phyloP scores from a whole-genome alignment of 768 basidiomycete genomes.

The Mycena olivaceomarginata region DNA sequence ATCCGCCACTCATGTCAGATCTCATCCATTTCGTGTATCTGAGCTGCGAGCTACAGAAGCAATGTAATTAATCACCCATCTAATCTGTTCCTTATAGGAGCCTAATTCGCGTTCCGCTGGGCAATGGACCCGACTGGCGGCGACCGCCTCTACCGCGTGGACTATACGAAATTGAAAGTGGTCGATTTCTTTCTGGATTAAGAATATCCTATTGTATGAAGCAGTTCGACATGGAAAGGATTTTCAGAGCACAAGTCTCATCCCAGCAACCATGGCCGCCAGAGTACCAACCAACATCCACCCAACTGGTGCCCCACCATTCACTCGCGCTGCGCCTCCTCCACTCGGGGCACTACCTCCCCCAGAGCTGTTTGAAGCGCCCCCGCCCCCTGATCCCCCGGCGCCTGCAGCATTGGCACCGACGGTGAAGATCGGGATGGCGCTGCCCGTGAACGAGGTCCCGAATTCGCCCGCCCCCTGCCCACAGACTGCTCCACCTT shows the following conservation, averaged over 20 bases:
- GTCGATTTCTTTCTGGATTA: no score
- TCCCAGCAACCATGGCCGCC: conserved; percentile 28
- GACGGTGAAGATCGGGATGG: conserved; percentile 31
- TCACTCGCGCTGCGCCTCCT: conserved; percentile 19
- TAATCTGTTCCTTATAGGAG: no score
- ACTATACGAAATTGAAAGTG: no score
- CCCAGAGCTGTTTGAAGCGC: neutral
- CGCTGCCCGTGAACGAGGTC: conserved; percentile 30
- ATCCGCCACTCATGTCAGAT: no score
- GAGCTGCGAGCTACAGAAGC: no score
- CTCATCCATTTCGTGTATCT: no score
- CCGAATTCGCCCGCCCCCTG: neutral
- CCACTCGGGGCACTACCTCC: neutral
- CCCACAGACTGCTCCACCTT: conserved; percentile 23
- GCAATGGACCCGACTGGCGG: no score
- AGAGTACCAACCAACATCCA: conserved; percentile 28
- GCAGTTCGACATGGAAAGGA: neutral
- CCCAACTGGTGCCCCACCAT: conserved; percentile 20
- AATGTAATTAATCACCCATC: no score
- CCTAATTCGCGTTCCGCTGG: no score
- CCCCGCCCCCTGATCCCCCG: neutral
- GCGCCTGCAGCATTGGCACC: conserved; percentile 15
- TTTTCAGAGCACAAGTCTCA: conserved; percentile 22
- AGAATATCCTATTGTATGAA: no score
- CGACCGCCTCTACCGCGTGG: no score